Base-by-base conservation (phyloP, 345 rosid species). In the Mallotus nudiflorus region DNA sequence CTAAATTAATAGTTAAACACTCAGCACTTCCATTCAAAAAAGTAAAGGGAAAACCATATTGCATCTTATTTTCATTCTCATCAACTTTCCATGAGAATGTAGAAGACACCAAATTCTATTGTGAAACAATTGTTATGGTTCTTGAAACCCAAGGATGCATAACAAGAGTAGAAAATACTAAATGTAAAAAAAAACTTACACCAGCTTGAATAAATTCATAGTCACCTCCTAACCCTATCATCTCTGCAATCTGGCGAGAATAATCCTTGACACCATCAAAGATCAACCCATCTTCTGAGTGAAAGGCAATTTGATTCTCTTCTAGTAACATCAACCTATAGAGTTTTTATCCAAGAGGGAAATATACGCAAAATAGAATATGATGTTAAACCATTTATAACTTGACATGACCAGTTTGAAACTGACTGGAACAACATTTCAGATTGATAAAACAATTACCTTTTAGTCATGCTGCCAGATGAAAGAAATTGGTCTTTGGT, bases 241-340 rank as follows among this genome's bases (percentile, higher is more conserved):
- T 92, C 89, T 96, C 98, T 9, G 97, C 98, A 64, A 96, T 75
- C 81, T 92, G 96, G 73, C 90, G 94, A 72, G 98, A 88, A 73
- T 96, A 96, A 71, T 92, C 97, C 84, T 92, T 96, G 54, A 96
- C 96, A 22, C 97, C 98, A 70, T 88, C 97, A 84, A 91, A 90
- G 73, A 89, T 78, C 77, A 84, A 61, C 18, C 99, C 98, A 29
- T 89, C 92, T 57, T 92, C 97, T 0, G 98, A 88, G 77, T 92
- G 99, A 80, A 92, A 92, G 20, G 97, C 86, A 67, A 95, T 89
- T 82, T 96, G 99, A 82, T 96, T 96, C 86, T 96, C 98, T 84
- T 92, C 99, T 57, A 92, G 86, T 73, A 96, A 68, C 99, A 96
- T 96, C 83, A 96, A 71, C 89, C 99, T 92, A 70, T 33, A 65